Conservation (phyloP, 768 basidiomycete species). For the Tulasnella sp. region DNA sequence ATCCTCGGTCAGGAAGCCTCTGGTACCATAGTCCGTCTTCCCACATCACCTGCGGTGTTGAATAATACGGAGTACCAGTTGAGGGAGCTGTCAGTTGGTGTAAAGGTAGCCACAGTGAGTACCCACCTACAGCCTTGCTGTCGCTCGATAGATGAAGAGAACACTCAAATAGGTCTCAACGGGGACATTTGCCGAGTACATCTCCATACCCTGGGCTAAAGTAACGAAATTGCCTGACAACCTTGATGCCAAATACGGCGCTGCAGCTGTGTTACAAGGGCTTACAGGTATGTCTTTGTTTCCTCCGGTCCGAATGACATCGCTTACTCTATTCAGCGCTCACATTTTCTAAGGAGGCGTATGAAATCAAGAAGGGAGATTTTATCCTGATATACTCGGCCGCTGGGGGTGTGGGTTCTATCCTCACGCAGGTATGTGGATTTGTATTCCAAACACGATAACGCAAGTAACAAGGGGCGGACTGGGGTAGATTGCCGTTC, state of each 20-base stretch:
- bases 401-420: constrained; percentile 68
- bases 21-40: constrained; percentile 63
- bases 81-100: constrained; percentile 54
- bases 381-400: constrained; percentile 78
- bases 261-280: constrained; percentile 58
- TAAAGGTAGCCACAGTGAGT: constrained; percentile 52
- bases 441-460: background rate
- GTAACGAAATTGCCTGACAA: constrained; percentile 53
- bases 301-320: background rate
- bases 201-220: constrained; percentile 48
- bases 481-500: constrained; percentile 52
- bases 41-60: constrained; percentile 49
- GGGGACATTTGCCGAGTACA: constrained; percentile 54
- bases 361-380: constrained; percentile 69
- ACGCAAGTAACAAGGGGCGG: background rate
- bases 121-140: no score
- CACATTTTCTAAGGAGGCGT: constrained; percentile 71
- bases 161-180: background rate
- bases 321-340: constrained; percentile 29
- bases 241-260: constrained; percentile 49
- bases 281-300: constrained; percentile 37
- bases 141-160: background rate
- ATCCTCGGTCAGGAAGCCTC: constrained; percentile 67
- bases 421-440: constrained; percentile 28
- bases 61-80: constrained; percentile 50